Base-by-base conservation (phyloP, 2,329 filamentous ascomycete genomes). In the Lomentospora prolificans region DNA sequence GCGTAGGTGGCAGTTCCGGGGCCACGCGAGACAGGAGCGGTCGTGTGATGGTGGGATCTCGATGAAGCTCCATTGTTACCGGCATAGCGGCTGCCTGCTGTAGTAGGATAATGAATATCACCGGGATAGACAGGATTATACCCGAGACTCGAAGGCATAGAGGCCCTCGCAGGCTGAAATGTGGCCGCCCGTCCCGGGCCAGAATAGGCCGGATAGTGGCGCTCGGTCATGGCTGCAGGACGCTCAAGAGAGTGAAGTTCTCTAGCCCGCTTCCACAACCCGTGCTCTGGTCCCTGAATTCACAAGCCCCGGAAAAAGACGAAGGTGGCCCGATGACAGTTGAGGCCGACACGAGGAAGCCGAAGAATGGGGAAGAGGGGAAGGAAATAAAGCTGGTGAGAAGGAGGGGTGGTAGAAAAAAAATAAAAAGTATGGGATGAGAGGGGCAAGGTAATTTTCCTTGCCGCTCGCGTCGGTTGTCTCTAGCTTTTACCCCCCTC, bases 1-100 rank as follows among this genome's bases (percentile, higher is more conserved):
- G 78, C 77, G 62, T 84, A 84, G 9, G 79, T 78, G 17, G 78
- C 75, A 8, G 73, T 76, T 39, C 77, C 70, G 24, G 69, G 68
- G 53, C 65, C 63, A 58, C 61, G 55, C 9, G 60, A 57, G 10
- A 44, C 52, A n/a, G 58, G 44, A 6, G 59, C 51, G n/a, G 56
- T 27, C 12, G 60, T 57, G 33, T 59, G 57, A 10, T 60, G 55
- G 39, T 57, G 56, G 24, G 59, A 58, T 55, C 58, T 57, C 22
- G 59, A 51, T 12, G 52, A 36, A 28, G 44, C 5, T 10, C 17
- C 53, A 36, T 50, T 33, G 28, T 27, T 10, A 19, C 7, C 24
- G 9, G 63, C 60, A 61, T 69, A 60, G 60, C 64, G 66, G 53
- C 62, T 61, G 36, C 63, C 60, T 19, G 66, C 60, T n/a, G n/a